Evolutionary conservation across 441 rosid genomes (phyloP).

Genomic region (Brassica balearica): DNA sequence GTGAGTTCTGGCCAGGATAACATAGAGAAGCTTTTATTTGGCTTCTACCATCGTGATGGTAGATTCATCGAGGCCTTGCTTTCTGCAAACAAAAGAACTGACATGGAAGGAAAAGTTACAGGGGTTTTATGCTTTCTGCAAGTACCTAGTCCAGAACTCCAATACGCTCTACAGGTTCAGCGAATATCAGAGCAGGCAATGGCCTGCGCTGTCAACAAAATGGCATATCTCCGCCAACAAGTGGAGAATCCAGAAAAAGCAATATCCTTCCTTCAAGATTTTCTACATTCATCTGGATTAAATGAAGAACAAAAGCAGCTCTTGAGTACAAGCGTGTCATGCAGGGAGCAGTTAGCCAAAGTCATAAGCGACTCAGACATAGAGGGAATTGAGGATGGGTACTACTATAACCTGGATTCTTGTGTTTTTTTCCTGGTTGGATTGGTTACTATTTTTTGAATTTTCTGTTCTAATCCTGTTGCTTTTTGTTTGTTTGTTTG

Average conservation of each 20-base stretch:
- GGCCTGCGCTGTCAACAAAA: constrained; percentile 57
- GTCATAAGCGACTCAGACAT: constrained; percentile 67
- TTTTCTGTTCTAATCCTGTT: constrained; percentile 16
- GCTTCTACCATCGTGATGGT: constrained; percentile 70
- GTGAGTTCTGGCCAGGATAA: constrained; percentile 61
- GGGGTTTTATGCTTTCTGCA: constrained; percentile 80
- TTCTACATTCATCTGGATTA: constrained; percentile 60
- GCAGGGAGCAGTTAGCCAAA: constrained; percentile 74
- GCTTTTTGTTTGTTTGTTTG: neutral
- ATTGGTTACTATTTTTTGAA: constrained; percentile 1
- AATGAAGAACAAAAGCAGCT: constrained; percentile 65
- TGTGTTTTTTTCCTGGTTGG: constrained; percentile 17
- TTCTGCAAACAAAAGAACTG: constrained; percentile 66
- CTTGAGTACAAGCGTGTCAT: constrained; percentile 55
- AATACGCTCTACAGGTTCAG: constrained; percentile 77
- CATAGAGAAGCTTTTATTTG: constrained; percentile 64
- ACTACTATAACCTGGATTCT: constrained; percentile 24
- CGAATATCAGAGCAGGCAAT: constrained; percentile 75
- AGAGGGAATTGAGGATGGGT: constrained; percentile 81
- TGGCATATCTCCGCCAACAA: constrained; percentile 72
- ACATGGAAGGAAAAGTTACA: constrained; percentile 63
- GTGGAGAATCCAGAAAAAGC: constrained; percentile 64
- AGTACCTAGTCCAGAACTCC: constrained; percentile 81
- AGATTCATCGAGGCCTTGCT: constrained; percentile 71
- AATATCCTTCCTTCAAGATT: constrained; percentile 58